A percentile compares a stretch with the other conserved stretches of the same genome.
Conservation (phyloP, 768 basidiomycete genomes). For the Albatrellus ellisii region DNA sequence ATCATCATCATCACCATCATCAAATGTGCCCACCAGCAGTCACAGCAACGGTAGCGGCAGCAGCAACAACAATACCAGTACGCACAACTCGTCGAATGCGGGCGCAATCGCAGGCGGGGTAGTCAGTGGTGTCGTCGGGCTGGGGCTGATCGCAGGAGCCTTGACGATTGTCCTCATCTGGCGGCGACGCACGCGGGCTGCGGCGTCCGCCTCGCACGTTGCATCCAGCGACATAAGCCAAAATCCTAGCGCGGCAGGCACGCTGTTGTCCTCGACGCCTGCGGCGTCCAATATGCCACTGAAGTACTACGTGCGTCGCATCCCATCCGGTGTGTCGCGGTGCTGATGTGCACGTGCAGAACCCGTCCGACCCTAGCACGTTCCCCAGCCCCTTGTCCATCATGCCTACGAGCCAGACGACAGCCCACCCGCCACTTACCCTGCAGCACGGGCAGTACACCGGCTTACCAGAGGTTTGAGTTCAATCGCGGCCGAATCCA, state of each 20-base stretch:
- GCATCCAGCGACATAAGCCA: background rate
- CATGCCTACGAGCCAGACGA: constrained; percentile 7
- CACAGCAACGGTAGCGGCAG: constrained; percentile 9
- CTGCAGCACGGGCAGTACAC: constrained; percentile 3
- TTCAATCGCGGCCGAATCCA: no score
- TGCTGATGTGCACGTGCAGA: background rate
- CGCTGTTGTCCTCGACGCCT: background rate
- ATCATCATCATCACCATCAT: no score
- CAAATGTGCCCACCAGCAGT: constrained; percentile 10
- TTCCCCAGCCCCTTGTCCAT: constrained; percentile 6
- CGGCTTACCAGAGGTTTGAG: constrained; percentile 8
- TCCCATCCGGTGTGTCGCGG: background rate
- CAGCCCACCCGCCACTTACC: constrained; percentile 3
- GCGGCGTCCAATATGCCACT: background rate
- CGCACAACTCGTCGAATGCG: constrained; percentile 19
- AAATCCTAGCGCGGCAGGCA: background rate
- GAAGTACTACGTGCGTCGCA: constrained; percentile 8
- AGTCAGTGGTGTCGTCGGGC: constrained; percentile 37
- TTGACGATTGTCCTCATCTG: constrained; percentile 22
- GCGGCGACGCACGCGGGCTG: constrained; percentile 4
- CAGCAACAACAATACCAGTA: background rate
- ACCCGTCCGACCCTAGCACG: constrained; percentile 14
- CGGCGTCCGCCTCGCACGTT: constrained; percentile 15
- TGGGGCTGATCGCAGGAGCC: constrained; percentile 28
- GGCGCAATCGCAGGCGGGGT: constrained; percentile 59